Percentiles rank a stretch among this genome's conserved stretches.
These are phyloP conservation scores for Fraxinus nigra DNA, from an alignment of 305 asterid species.

Conservation along the genomic window DNA sequence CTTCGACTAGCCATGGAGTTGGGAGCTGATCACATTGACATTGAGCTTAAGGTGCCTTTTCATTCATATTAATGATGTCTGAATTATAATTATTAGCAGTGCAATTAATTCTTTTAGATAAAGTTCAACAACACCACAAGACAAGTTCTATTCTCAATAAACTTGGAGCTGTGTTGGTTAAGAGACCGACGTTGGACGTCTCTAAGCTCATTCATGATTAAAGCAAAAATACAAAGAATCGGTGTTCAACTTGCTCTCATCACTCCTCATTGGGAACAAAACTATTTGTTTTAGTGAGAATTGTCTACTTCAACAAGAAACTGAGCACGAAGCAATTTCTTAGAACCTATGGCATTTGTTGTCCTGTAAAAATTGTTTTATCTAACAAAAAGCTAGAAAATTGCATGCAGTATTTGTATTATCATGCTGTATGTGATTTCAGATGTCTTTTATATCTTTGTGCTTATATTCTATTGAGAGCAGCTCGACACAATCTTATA, in stretches of 20 bases:
- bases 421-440: neutral
- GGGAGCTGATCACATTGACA: conserved; percentile 97
- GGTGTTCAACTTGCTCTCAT: neutral
- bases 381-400: neutral
- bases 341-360: neutral
- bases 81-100: neutral
- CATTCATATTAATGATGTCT: neutral
- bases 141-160: neutral
- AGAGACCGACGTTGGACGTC: neutral
- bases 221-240: neutral
- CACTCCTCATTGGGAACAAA: neutral
- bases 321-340: neutral
- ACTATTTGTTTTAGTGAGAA: neutral
- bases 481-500: conserved; percentile 15
- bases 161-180: neutral
- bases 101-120: neutral
- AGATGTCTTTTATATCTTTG: conserved; percentile 7
- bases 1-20: conserved; percentile 83
- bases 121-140: neutral
- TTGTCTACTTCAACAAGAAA: neutral
- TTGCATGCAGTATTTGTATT: conserved; percentile 8
- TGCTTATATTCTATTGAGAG: conserved; percentile 1
- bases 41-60: conserved; percentile 78
- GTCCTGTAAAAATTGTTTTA: neutral
- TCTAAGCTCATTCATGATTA: neutral